Base-by-base conservation (phyloP, 2,329 filamentous ascomycete genomes). In the Xylariales sp. region DNA sequence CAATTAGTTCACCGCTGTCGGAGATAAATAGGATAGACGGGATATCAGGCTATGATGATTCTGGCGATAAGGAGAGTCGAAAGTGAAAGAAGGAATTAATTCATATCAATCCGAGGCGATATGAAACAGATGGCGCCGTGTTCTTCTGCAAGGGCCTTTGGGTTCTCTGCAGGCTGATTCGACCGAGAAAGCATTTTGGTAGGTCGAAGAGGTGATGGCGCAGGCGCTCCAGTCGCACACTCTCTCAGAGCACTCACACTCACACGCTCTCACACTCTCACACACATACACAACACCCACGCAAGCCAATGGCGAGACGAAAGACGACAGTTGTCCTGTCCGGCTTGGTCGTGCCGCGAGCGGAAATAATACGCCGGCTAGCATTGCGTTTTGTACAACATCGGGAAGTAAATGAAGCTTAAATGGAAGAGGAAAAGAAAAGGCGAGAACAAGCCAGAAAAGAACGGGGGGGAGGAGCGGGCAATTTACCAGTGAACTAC, bases 381-480 rank as follows among this genome's bases (percentile, higher is more conserved):
- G 46, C 55, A 69, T 62, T 52, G 36, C 52, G 36, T 62, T 54
- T 67, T 53, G 70, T 69, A 64, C 65, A 46, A 70, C 70, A 36
- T 58, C 68, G 65, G 68, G 48, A 69, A 70, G 61, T 65, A 69
- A 65, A 64, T 56, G 41, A 69, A 70, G 50, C 58, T 64, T 68
- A 64, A 69, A 65, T 32, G 39, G 34, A 32, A 62, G 12, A 39
- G 36, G 34, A 41, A 32, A 34, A 18, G 54, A 18, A 50, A 43
- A 14, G 43, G 16, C 34, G 28, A 34, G 56, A 53, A 12, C 36
- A 28, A 43, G 36, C 55, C 65, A 32, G 62, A 18, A n/a, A 45
- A 18, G 39, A 14, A 32, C n/a, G 45, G 16, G 23, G 50, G 34
- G 46, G 23, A 12, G 39, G 14, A 41, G 14, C n/a, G 30, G 36